A percentile compares a stretch with the other conserved stretches of the same genome.
phyloP scores from a whole-genome alignment of 371 early-diverging fungal genomes.

The Mucor irregularis region DNA sequence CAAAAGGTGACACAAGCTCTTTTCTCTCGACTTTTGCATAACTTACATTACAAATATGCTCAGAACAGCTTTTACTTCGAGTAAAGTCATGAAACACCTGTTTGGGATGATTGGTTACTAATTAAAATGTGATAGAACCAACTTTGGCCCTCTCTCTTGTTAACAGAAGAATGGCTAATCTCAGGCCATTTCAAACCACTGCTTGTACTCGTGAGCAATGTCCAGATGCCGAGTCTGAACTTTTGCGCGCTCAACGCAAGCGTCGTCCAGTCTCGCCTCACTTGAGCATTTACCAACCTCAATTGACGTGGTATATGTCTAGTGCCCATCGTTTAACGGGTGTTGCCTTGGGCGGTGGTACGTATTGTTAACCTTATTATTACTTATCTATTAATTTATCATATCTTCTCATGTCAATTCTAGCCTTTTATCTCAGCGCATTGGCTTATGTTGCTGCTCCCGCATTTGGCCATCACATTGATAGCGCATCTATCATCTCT shows the following conservation, averaged over 20 bases:
- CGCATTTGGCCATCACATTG: conserved; percentile 47
- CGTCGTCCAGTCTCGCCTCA: conserved; percentile 76
- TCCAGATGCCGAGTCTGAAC: conserved; percentile 17
- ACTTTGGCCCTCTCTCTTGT: no score
- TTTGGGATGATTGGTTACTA: no score
- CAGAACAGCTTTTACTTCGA: no score
- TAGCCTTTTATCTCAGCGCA: conserved; percentile 59
- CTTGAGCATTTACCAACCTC: conserved; percentile 79
- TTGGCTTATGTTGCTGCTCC: conserved; percentile 49
- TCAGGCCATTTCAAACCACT: no score
- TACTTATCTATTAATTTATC: neutral
- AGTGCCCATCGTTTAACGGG: conserved; percentile 72
- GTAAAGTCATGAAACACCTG: no score
- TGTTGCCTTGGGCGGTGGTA: conserved; percentile 63
- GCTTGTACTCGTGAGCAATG: no score
- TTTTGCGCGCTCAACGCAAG: conserved; percentile 41
- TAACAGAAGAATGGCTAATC: no score
- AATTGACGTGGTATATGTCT: conserved; percentile 76
- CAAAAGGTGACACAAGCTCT: no score
- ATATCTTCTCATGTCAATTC: neutral
- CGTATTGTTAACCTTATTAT: no score
- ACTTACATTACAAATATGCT: no score
- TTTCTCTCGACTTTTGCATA: no score
- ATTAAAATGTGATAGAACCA: no score
- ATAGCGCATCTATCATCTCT: conserved; percentile 53